Conservation (phyloP, 1,284 basidiomycete species). For the Pulchroboletus neoregius region DNA sequence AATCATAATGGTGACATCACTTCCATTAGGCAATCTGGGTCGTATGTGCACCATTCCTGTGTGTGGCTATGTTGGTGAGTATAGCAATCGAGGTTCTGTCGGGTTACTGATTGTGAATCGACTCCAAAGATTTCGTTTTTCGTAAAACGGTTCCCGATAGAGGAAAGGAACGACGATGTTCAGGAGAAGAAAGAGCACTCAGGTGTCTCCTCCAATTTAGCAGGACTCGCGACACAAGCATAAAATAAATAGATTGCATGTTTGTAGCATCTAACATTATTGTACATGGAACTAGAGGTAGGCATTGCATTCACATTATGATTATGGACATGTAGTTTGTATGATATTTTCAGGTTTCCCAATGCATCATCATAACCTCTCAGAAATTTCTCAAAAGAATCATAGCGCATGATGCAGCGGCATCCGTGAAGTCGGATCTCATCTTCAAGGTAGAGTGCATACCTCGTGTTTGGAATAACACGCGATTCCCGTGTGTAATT, state of each 20-base stretch:
- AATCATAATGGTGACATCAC: constrained; percentile 15
- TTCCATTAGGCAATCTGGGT: constrained; percentile 54
- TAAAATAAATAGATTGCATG: constrained; percentile 12
- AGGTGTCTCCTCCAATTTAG: constrained; percentile 3
- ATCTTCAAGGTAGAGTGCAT: constrained; percentile 7
- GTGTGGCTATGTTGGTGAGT: constrained; percentile 49
- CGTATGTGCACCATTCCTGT: constrained; percentile 55
- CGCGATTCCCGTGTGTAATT: constrained; percentile 18
- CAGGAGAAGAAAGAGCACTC: constrained; percentile 21
- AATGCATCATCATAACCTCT: neutral
- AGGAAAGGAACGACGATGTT: constrained; percentile 14
- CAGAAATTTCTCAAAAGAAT: constrained; percentile 1
- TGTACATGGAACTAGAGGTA: constrained; percentile 13
- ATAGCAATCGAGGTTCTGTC: neutral
- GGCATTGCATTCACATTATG: neutral
- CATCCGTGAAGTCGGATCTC: constrained; percentile 11
- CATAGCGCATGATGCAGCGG: constrained; percentile 2
- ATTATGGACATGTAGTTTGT: constrained; percentile 1
- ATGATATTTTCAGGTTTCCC: neutral
- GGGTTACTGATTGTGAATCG: constrained; percentile 23
- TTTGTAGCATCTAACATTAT: constrained; percentile 17
- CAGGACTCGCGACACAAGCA: constrained; percentile 11
- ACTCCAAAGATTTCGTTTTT: constrained; percentile 34
- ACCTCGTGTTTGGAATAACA: constrained; percentile 16
- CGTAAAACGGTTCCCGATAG: constrained; percentile 29